A percentile compares a stretch with the other conserved stretches of the same genome.
Evolutionary conservation across 208 protist genomes (phyloP).

Genomic region (Angomonas deanei): DNA sequence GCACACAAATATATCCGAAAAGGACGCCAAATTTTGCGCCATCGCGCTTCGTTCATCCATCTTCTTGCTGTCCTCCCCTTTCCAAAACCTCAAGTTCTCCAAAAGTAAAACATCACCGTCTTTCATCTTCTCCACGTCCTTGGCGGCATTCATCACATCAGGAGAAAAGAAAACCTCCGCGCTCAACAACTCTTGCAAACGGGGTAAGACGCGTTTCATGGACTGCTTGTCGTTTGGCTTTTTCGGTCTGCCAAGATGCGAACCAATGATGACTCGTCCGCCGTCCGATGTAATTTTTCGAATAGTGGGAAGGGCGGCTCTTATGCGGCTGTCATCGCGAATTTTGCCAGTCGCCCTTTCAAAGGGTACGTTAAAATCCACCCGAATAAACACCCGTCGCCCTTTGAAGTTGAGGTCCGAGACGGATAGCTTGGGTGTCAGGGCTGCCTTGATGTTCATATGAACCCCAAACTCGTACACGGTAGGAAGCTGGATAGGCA

Average conservation of each 20-base stretch:
- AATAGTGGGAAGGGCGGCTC: conserved; percentile 95
- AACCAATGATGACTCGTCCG: conserved; percentile 90
- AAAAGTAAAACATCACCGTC: conserved; percentile 95
- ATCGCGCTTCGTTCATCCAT: conserved; percentile 53
- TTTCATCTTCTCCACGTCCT: conserved; percentile 63
- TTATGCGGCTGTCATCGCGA: conserved; percentile 95
- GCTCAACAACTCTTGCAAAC: conserved; percentile 87
- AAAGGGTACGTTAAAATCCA: conserved; percentile 99
- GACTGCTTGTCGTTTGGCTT: conserved; percentile 89
- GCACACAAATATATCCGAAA: conserved; percentile 98
- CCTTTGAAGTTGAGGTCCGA: conserved; percentile 83
- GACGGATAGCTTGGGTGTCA: conserved; percentile 85
- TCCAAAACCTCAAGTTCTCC: conserved; percentile 99
- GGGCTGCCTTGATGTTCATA: conserved; percentile 80
- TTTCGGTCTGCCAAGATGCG: conserved; percentile 98
- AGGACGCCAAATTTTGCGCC: conserved; percentile 86
- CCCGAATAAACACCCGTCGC: conserved; percentile 94
- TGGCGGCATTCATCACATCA: conserved; percentile 43
- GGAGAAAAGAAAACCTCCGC: conserved; percentile 51
- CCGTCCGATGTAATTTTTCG: conserved; percentile 91
- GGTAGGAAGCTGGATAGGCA: conserved; percentile 65
- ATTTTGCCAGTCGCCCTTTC: conserved; percentile 89
- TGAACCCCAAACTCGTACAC: conserved; percentile 87
- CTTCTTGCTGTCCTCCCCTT: conserved; percentile 96
- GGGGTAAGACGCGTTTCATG: conserved; percentile 87